Evolutionary conservation across 2,329 filamentous ascomycete species (phyloP).

Genomic region (Xylaria sp.): DNA sequence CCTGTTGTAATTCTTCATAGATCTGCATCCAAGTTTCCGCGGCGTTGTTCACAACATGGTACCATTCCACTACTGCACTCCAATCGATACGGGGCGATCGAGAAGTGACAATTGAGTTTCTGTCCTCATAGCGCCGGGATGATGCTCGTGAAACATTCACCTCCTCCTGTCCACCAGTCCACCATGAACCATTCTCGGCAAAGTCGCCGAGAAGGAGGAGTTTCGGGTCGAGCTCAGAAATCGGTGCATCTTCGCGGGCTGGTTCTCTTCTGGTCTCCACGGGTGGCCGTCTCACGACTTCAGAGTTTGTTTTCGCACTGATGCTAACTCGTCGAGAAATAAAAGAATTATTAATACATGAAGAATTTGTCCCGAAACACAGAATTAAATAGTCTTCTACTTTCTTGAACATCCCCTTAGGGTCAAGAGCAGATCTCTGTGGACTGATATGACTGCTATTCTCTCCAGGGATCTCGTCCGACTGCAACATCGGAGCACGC

Average conservation of each 20-base stretch:
- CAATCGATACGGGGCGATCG: conserved; percentile 80
- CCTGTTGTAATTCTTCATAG: conserved; percentile 64
- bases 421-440: conserved; percentile 49
- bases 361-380: conserved; percentile 75
- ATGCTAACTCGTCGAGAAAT: conserved; percentile 59
- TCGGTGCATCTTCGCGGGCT: conserved; percentile 53
- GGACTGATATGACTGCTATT: conserved; percentile 24
- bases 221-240: conserved; percentile 78
- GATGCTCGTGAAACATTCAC: conserved; percentile 49
- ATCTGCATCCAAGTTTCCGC: conserved; percentile 73
- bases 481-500: conserved; percentile 32
- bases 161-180: conserved; percentile 71
- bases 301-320: conserved; percentile 46
- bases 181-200: conserved; percentile 85
- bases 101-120: conserved; percentile 60
- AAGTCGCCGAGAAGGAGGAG: conserved; percentile 78
- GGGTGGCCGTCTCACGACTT: conserved; percentile 48
- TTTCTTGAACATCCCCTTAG: conserved; percentile 75
- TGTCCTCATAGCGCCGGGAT: conserved; percentile 51
- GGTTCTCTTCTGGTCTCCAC: conserved; percentile 51
- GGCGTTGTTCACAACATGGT: conserved; percentile 74
- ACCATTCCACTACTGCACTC: conserved; percentile 78
- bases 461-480: conserved; percentile 11
- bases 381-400: conserved; percentile 81
- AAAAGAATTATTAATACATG: conserved; percentile 83